Base-by-base conservation (phyloP, 2,329 filamentous ascomycete species). In the Fusarium mangiferae region DNA sequence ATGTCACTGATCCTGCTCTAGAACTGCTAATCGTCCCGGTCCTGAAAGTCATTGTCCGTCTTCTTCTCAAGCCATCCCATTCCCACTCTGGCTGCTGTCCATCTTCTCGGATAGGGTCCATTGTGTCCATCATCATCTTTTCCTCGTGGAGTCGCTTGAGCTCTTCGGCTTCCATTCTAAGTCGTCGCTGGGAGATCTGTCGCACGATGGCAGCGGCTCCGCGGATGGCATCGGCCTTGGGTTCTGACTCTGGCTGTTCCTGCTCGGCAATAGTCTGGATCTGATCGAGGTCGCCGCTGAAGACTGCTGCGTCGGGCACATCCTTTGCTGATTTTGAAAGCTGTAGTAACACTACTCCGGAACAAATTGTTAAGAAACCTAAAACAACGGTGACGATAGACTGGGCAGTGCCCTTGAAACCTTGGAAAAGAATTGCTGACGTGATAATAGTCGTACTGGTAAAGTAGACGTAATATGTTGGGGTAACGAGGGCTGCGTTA, bases 311-410 rank as follows among this genome's bases (percentile, higher is more conserved):
- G 80, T 98, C 96, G 12, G 96, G 96, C 1, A 99, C 96, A 79
- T 99, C 96, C 81, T 98, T 99, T 77, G 96, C 94, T 0, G 96
- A 98, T 81, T 98, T 98, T 59, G 96, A 98, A n/a, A 99, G 89
- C 80, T 99, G 96, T 15, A 99, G 85, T 13, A 99, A 84, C 2
- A 98, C 92, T 11, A 98, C 96, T 2, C 96, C 96, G 1, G 95
- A 89, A 81, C 96, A 99, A 70, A 99, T 99, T 69, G 93, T 92
- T 45, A 99, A 84, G 84, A 99, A 99, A 3, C 96, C 96, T 85
- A 97, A 90, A 63, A 98, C 92, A 36, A 98, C 93, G 1, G 95
- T 98, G 51, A 94, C 87, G 65, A 99, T 98, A 33, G 93, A 90
- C 11, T 90, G 88, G 0, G 90, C 87, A 0, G 94, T 94, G 41